A percentile compares a stretch with the other conserved stretches of the same genome.
Evolutionary conservation across 2,329 filamentous ascomycete species (phyloP).

Genomic region (Diaporthe australafricana): DNA sequence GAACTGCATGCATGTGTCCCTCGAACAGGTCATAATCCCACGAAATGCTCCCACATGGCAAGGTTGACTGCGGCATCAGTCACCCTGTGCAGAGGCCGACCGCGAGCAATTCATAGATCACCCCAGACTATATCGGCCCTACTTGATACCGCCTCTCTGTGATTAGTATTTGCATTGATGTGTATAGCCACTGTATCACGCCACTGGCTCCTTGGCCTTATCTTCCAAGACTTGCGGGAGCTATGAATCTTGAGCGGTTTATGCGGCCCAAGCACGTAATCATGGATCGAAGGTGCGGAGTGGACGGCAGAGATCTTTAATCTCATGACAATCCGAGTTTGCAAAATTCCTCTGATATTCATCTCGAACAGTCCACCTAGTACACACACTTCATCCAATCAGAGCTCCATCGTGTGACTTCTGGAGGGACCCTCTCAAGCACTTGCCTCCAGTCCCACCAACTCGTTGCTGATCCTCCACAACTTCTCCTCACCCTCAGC

Average conservation of each 20-base stretch:
- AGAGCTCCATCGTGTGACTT: neutral
- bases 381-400: neutral
- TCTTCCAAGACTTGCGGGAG: neutral
- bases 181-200: neutral
- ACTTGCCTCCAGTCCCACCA: conserved; percentile 42
- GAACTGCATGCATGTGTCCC: conserved; percentile 29
- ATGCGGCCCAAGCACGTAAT: neutral
- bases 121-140: conserved; percentile 10
- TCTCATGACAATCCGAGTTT: neutral
- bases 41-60: conserved; percentile 24
- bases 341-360: neutral
- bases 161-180: conserved; percentile 1
- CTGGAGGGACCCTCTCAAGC: neutral
- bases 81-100: neutral
- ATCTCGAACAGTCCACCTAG: neutral
- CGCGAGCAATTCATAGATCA: neutral
- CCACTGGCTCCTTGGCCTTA: neutral
- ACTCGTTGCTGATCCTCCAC: conserved; percentile 51
- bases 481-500: conserved; percentile 50
- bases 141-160: neutral
- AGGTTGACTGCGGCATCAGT: neutral
- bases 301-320: neutral
- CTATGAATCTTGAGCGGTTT: neutral
- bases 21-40: conserved; percentile 22
- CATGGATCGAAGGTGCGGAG: neutral